Percentiles rank a stretch among this genome's conserved stretches.
These are phyloP conservation scores for Scortechinia acanthostroma DNA, from an alignment of 2,329 filamentous ascomycete species.

Conservation along the genomic window DNA sequence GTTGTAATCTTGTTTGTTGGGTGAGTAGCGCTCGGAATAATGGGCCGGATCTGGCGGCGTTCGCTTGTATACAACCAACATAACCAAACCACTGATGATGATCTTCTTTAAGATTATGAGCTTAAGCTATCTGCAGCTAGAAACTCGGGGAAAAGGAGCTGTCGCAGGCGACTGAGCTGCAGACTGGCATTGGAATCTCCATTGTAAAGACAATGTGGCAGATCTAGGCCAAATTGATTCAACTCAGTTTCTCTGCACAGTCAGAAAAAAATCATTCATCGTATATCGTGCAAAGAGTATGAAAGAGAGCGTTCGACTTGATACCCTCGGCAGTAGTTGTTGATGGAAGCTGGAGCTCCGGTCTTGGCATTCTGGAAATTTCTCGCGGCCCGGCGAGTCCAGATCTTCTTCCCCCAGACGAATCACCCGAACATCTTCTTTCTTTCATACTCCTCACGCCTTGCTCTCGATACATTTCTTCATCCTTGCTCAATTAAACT, in stretches of 20 bases:
- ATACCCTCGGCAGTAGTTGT: not conserved
- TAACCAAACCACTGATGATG: too few species aligned
- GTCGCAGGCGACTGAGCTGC: too few species aligned
- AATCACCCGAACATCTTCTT: not conserved
- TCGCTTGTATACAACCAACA: too few species aligned
- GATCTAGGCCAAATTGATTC: too few species aligned
- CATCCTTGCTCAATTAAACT: not conserved
- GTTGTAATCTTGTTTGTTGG: not conserved
- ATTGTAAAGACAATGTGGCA: too few species aligned
- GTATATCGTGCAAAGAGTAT: too few species aligned
- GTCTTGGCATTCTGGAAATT: slow-evolving; percentile 3
- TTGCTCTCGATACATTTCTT: not conserved
- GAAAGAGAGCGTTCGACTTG: not conserved
- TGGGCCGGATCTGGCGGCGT: not conserved
- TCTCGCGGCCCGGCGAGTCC: slow-evolving; percentile 1
- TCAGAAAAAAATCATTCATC: too few species aligned
- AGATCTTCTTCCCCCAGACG: not conserved
- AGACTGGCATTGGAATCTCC: too few species aligned
- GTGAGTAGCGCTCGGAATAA: not conserved
- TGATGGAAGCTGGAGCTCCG: not conserved
- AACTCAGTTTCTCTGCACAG: too few species aligned
- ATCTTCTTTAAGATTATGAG: too few species aligned
- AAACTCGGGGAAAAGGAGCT: not conserved
- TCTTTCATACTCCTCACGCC: not conserved
- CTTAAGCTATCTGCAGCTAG: too few species aligned